A percentile compares a stretch with the other conserved stretches of the same genome.
These are phyloP conservation scores for Sarocladium oryzae DNA, from an alignment of 2,329 filamentous ascomycete species.

Conservation along the genomic window DNA sequence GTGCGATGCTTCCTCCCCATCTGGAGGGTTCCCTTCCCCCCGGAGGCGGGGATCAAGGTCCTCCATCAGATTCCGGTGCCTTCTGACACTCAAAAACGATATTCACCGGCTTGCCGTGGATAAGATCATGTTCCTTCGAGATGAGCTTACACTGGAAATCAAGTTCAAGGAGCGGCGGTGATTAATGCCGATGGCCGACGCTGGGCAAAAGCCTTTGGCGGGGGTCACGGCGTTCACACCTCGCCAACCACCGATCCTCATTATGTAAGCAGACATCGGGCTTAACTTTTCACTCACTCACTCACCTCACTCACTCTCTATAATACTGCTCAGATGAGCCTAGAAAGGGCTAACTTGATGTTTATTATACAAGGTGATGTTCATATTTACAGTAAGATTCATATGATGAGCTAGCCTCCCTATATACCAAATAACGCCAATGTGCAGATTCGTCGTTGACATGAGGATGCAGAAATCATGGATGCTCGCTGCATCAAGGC, in stretches of 20 bases:
- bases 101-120: too few species aligned
- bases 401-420: neutral
- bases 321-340: too few species aligned
- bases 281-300: too few species aligned
- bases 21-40: neutral
- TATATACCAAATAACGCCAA: neutral
- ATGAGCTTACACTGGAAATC: neutral
- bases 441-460: neutral
- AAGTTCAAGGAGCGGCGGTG: neutral
- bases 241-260: neutral
- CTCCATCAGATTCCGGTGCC: constrained; percentile 9
- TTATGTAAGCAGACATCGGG: neutral
- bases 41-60: constrained; percentile 27
- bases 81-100: neutral
- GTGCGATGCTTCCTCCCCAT: neutral
- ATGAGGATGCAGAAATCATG: too few species aligned
- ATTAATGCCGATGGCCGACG: constrained; percentile 2
- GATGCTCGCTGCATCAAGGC: too few species aligned
- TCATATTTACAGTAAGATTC: neutral
- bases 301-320: too few species aligned
- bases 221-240: neutral
- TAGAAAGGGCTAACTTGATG: too few species aligned
- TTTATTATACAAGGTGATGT: too few species aligned
- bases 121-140: too few species aligned
- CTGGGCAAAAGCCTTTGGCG: neutral